Evolutionary conservation across 169 alveolate genomes (phyloP), one percentile per base, ranked within the genome.

Genomic region (Cardiosporidium cionae): DNA sequence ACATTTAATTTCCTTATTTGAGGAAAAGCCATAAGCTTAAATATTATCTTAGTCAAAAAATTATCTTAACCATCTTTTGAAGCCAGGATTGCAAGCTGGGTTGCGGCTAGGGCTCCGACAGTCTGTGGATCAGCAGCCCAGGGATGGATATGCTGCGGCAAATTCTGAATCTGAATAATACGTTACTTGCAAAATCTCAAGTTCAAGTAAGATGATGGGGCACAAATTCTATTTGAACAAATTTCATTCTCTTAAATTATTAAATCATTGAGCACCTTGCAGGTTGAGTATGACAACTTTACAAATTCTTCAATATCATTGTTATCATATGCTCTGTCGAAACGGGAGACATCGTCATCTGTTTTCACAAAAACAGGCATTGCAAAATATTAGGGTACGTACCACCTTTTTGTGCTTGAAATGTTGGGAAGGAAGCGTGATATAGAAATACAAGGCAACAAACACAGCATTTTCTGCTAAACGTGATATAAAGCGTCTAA

Each of bases 121-220:
- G 97, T 93, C 75, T 85, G 89, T 25, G 98, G 98, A 72, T 91
- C 93, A 4, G 91, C 96, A 2, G 98, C 98, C 97, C 98, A 94
- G 4, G 97, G 94, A 74, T 94, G 98, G 89, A 94, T 79, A 37
- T 88, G 86, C 69, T 83, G 92, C 70, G 91, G 95, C 54, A 91
- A 70, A 70, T 89, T 87, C 76, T 86, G 92, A 32, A 90, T 91
- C 92, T 90, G 79, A 29, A 62, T 52, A 33, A 1, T 16, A 53
- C 70, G 25, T 36, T 37, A 0, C 52, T 3, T 1, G 3, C 37
- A 32, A 6, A 31, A 65, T 29, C 31, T 52, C 29, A 23, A 6
- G 7, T 36, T 7, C n/a, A n/a, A 23, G 25, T 1, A 9, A 44
- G 7, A 25, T 2, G 68, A 16, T 44, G n/a, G n/a, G n/a, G n/a